Evolutionary conservation across 768 basidiomycete genomes (phyloP), one percentile per base, ranked within the genome.

Genomic region (Tubosaeta sp.): DNA sequence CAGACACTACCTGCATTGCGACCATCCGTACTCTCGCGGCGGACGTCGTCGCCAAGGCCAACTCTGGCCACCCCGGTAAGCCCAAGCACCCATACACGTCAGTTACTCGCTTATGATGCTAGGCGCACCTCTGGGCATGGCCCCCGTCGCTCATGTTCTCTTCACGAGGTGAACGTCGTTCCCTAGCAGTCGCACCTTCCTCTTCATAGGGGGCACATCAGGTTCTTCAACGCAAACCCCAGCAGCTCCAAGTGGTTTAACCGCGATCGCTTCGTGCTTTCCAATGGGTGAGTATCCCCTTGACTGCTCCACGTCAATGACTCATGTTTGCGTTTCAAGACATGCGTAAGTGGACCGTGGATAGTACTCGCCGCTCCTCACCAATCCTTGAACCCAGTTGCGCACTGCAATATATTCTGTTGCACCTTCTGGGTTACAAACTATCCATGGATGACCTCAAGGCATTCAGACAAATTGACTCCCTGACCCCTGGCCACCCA

Each of bases 51-150:
- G 84, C 72, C 58, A 89, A 91, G 73, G 88, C 92, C 64, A 95
- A 95, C 82, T 93, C 91, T 60, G 93, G 93, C 52, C 93, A 95
- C 71, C 93, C 91, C 56, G 91, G 91, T 86, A 55, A 45, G 76
- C 52, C 46, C 9, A 14, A 3, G 2, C 35, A 16, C 48, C 31
- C 17, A 19, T 52, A 35, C 7, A 42, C 33, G 19, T 13, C 29
- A 27, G 17, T 57, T 22, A 62, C 41, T 44, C 41, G 49, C 44
- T 58, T 54, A 44, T 7, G 25, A 31, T 6, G 42, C 41, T 60
- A 88, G 91, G 91, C 71, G 94, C 94, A 38, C 93, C 93, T 26
- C 87, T 95, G 91, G 93, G 91, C 59, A 82, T 94, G 88, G 91
- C 91, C 3, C 89, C 91, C 29, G 86, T 75, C 42, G 81, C 90